Conservation (phyloP, 805 yeast species). For the Kodamaea kaohsiungensis region DNA sequence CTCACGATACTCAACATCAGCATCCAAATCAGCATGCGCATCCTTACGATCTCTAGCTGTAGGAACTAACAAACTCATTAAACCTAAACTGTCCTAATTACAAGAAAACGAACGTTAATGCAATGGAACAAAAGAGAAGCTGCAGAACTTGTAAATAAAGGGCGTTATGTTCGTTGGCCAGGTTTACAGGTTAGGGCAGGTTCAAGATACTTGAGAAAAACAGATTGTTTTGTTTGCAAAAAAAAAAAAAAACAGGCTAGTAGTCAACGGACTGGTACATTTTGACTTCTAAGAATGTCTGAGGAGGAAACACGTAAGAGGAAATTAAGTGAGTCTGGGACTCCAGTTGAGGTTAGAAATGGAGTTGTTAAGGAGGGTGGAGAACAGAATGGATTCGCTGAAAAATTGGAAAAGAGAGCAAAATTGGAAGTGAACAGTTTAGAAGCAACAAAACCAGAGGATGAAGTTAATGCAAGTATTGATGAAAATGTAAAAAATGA, state of each 20-base stretch:
- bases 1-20: slow-evolving; percentile 19
- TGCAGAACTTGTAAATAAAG: background rate
- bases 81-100: background rate
- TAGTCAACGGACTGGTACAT: background rate
- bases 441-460: background rate
- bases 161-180: background rate
- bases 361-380: background rate
- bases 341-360: background rate
- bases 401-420: slow-evolving; percentile 3
- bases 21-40: slow-evolving; percentile 30
- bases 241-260: slow-evolving; percentile 6
- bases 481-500: background rate
- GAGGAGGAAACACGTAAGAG: slow-evolving; percentile 8
- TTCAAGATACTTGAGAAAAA: slow-evolving; percentile 2
- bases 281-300: background rate
- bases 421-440: slow-evolving; percentile 2
- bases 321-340: background rate
- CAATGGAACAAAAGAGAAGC: background rate
- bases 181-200: slow-evolving; percentile 5
- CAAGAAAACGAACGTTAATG: background rate
- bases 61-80: slow-evolving; percentile 34
- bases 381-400: background rate
- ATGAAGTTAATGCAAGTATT: background rate
- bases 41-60: slow-evolving; percentile 30
- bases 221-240: slow-evolving; percentile 2